A percentile compares a stretch with the other conserved stretches of the same genome.
Conservation (phyloP, 106 monocot genomes). For the Phalaenopsis aphrodite region DNA sequence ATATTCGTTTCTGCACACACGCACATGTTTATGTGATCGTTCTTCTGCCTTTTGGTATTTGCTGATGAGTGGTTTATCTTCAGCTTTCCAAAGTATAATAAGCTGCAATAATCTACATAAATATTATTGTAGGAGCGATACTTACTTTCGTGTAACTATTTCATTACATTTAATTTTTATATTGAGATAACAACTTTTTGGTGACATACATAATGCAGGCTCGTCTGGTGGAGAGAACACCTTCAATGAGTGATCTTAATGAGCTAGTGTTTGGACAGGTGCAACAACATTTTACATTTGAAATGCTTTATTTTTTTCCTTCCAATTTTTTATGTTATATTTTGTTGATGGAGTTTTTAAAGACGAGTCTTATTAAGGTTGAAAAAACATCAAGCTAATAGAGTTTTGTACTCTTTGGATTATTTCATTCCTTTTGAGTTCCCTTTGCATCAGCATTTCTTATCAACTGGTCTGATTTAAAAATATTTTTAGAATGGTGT, state of each 20-base stretch:
- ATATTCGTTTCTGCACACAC: too few species aligned
- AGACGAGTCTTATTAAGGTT: not conserved
- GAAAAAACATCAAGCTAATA: not conserved
- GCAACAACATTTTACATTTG: not conserved
- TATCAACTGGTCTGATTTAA: not conserved
- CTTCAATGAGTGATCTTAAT: slow-evolving; percentile 97
- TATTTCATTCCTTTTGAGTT: slow-evolving; percentile 5
- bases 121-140: not conserved
- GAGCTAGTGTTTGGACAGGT: slow-evolving; percentile 96
- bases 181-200: not conserved
- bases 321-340: not conserved
- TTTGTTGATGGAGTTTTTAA: not conserved
- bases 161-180: not conserved
- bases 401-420: slow-evolving; percentile 1
- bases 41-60: not conserved
- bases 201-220: slow-evolving; percentile 47
- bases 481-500: not conserved
- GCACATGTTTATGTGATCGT: not conserved
- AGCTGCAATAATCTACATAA: not conserved
- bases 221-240: slow-evolving; percentile 74
- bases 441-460: not conserved
- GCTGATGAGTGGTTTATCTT: not conserved
- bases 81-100: not conserved
- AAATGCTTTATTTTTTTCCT: not conserved
- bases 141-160: not conserved